A percentile compares a stretch with the other conserved stretches of the same genome.
phyloP scores from a whole-genome alignment of 768 basidiomycete species.

The Kwoniella dendrophila region DNA sequence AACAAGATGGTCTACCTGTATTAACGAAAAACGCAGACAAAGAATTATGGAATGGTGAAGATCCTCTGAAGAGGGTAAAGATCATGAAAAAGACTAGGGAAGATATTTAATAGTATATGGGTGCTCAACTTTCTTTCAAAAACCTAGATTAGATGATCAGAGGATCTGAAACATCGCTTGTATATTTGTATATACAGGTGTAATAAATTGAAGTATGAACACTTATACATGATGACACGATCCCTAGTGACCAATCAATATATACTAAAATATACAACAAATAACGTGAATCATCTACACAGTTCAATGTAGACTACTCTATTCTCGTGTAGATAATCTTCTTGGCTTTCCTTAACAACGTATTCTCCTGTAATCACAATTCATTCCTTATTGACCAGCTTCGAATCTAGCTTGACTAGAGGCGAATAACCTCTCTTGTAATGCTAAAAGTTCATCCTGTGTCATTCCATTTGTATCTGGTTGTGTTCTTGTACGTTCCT shows the following conservation, averaged over 20 bases:
- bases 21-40: background rate
- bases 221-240: background rate
- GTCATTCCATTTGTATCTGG: constrained; percentile 77
- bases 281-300: background rate
- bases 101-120: background rate
- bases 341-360: too few relatives aligned
- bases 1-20: constrained; percentile 27
- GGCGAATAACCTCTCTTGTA: constrained; percentile 92
- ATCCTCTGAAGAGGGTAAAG: constrained; percentile 10
- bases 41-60: constrained; percentile 31
- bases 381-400: constrained; percentile 33
- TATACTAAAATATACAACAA: constrained; percentile 4
- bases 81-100: constrained; percentile 11
- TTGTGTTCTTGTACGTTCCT: constrained; percentile 47
- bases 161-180: too few relatives aligned
- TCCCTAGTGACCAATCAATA: background rate
- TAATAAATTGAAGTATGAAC: too few relatives aligned
- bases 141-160: too few relatives aligned
- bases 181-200: too few relatives aligned
- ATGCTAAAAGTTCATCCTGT: constrained; percentile 80
- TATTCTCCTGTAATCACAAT: too few relatives aligned
- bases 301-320: background rate
- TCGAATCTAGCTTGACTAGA: constrained; percentile 66
- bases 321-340: too few relatives aligned
- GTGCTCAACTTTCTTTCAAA: too few relatives aligned